These are phyloP conservation scores for Boletus tylopilopsis DNA, from an alignment of 768 basidiomycete species.

Conservation along the genomic window DNA sequence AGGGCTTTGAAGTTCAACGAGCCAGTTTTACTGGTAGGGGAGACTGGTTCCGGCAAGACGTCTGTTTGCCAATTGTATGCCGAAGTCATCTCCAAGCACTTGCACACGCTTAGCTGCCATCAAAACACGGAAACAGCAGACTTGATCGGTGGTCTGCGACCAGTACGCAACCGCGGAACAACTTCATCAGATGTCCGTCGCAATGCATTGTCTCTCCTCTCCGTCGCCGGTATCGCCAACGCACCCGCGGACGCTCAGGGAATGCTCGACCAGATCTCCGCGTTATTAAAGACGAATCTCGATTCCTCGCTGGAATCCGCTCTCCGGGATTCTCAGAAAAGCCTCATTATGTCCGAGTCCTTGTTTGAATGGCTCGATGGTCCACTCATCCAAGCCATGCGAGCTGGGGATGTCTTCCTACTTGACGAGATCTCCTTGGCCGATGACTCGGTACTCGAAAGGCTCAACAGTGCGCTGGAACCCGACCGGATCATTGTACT, in stretches of 20 bases:
- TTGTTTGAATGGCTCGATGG: slow-evolving; percentile 98
- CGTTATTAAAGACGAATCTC: slow-evolving; percentile 25
- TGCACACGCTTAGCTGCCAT: slow-evolving; percentile 88
- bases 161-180: slow-evolving; percentile 70
- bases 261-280: slow-evolving; percentile 25
- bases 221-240: slow-evolving; percentile 36
- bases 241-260: slow-evolving; percentile 22
- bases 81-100: slow-evolving; percentile 50
- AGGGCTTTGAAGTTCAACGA: slow-evolving; percentile 90
- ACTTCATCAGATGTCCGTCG: slow-evolving; percentile 47
- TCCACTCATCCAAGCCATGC: slow-evolving; percentile 93
- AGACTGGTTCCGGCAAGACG: slow-evolving; percentile 97
- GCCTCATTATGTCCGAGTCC: slow-evolving; percentile 52
- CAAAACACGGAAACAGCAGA: slow-evolving; percentile 99
- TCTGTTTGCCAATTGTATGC: slow-evolving; percentile 93
- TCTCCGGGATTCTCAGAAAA: slow-evolving; percentile 42
- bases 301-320: slow-evolving; percentile 28
- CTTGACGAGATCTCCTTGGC: slow-evolving; percentile 97
- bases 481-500: slow-evolving; percentile 83
- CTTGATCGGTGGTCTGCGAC: slow-evolving; percentile 89
- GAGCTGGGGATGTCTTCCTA: slow-evolving; percentile 75
- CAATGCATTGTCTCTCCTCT: slow-evolving; percentile 41
- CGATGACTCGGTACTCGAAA: slow-evolving; percentile 96
- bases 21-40: slow-evolving; percentile 92
- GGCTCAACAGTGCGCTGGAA: slow-evolving; percentile 96